Conservation (phyloP, 2,329 filamentous ascomycete genomes). For the Talaromyces rugulosus region DNA sequence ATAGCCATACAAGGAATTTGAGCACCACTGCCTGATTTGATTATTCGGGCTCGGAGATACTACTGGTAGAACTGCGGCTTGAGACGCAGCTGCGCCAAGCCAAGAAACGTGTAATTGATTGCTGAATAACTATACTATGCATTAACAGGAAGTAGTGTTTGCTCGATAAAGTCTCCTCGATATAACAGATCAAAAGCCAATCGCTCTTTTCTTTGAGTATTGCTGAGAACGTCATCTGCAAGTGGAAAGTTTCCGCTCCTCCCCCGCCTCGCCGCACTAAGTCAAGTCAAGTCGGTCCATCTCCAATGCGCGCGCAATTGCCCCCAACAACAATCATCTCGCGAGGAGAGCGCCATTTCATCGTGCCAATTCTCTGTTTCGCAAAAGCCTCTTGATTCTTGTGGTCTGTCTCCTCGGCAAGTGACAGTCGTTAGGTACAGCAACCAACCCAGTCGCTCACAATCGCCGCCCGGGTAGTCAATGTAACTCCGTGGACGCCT, state of each 20-base stretch:
- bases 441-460: background rate
- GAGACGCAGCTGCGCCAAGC: background rate
- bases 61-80: background rate
- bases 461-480: background rate
- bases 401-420: background rate
- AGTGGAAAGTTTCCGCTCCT: background rate
- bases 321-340: background rate
- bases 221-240: background rate
- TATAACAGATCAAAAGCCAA: background rate
- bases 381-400: background rate
- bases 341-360: background rate
- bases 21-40: background rate
- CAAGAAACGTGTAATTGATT: background rate
- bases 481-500: background rate
- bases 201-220: background rate
- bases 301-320: background rate
- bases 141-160: background rate
- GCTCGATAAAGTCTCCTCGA: background rate
- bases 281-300: too few relatives aligned
- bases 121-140: background rate
- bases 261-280: background rate
- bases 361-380: background rate
- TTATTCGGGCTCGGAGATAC: background rate
- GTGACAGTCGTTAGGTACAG: background rate
- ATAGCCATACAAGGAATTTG: background rate